Conservation (phyloP, 2,329 filamentous ascomycete genomes). For the Ophiostoma australiae region DNA sequence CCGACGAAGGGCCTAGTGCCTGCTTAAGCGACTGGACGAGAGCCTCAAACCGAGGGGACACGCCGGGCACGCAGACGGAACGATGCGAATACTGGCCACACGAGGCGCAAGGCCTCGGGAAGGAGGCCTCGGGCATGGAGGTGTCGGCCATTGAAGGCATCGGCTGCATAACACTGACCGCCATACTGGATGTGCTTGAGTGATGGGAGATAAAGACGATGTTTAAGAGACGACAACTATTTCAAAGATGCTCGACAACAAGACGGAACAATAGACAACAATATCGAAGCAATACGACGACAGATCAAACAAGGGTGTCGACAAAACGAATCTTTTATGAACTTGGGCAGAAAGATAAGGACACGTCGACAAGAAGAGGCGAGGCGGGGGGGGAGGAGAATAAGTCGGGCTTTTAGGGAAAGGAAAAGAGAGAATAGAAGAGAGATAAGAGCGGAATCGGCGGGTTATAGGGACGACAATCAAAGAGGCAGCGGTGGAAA, state of each 20-base stretch:
- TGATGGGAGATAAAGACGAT: background rate
- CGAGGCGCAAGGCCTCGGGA: constrained; percentile 11
- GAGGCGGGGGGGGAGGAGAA: background rate
- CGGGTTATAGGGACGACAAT: background rate
- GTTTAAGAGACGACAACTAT: background rate
- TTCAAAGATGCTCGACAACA: background rate
- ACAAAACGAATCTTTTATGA: background rate
- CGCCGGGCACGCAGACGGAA: constrained; percentile 28
- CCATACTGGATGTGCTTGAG: constrained; percentile 3
- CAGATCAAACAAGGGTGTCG: background rate
- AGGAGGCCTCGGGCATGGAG: background rate
- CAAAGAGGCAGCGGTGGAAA: background rate
- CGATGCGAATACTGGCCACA: background rate
- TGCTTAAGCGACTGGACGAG: constrained; percentile 70
- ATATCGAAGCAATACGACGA: background rate
- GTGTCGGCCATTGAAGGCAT: constrained; percentile 11
- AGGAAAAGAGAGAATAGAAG: background rate
- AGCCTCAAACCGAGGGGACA: constrained; percentile 55
- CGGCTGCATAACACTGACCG: constrained; percentile 17
- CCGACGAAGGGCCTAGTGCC: constrained; percentile 73
- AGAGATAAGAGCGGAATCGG: background rate
- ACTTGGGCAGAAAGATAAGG: background rate
- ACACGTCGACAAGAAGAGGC: constrained; percentile 8
- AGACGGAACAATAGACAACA: background rate
- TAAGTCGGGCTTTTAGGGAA: background rate